Evolutionary conservation across 768 basidiomycete genomes (phyloP), one percentile per base, ranked within the genome.

Genomic region (Boletus subcaerulescens): DNA sequence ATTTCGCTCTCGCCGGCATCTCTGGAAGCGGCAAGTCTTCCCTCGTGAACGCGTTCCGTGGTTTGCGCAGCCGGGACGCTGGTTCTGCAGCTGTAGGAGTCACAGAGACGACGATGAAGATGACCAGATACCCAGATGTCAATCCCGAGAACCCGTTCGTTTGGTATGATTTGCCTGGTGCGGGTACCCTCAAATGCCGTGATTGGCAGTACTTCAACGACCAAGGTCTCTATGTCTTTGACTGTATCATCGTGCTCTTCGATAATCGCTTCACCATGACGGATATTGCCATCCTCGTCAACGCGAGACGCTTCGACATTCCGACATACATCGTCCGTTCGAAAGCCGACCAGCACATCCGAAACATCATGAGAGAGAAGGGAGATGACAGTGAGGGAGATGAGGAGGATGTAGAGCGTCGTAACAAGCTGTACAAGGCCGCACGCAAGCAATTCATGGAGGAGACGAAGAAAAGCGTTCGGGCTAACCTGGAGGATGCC

Each of bases 241-340:
- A 39, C n/a, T 39, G 38, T n/a, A 39, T 39, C 38, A 18, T 39
- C 38, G 38, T 39, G 15, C 38, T 39, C 38, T 39, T 39, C 38
- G 38, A 39, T 18, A 39, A 39, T 39, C 38, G 38, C 12, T 39
- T 39, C 38, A 39, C 38, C 38, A 39, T 39, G 38, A 39, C 38
- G 15, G 38, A 72, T 17, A 52, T 68, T 8, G 69, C 70, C 10
- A 68, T 75, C 50, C 65, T 74, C 32, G 50, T 53, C 8, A 71
- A 69, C 50, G 69, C 65, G 50, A 60, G 50, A 29, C 64, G 59
- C 4, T 71, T 65, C 59, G 60, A 65, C 0, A 73, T 74, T 31
- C 71, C 74, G 4, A 63, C 63, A 0, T 70, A 66, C 45, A 69
- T 74, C 35, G 68, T 74, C 20, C 73, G 73, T 2, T 74, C 74